These are phyloP conservation scores for Emergomyces africanus DNA, from an alignment of 2,329 filamentous ascomycete genomes.

Conservation along the genomic window DNA sequence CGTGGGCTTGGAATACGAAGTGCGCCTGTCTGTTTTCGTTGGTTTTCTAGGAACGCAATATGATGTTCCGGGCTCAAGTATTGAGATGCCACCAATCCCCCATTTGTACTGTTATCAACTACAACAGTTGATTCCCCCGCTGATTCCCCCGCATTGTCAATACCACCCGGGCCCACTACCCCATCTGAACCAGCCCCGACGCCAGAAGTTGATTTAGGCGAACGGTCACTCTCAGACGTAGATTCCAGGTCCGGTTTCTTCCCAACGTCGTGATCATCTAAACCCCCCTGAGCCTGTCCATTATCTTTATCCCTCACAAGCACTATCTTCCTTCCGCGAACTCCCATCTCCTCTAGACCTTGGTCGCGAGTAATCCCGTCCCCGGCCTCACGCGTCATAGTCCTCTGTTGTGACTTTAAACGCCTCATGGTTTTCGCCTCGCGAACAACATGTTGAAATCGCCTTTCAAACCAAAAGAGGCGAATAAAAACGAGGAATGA, in stretches of 20 bases:
- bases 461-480: slow-evolving; percentile 96
- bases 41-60: slow-evolving; percentile 76
- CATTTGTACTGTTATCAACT: slow-evolving; percentile 38
- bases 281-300: slow-evolving; percentile 17
- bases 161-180: too few species aligned
- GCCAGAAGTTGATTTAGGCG: neutral
- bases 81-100: slow-evolving; percentile 41
- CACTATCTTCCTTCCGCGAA: slow-evolving; percentile 26
- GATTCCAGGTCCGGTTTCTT: slow-evolving; percentile 15
- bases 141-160: neutral
- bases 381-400: slow-evolving; percentile 25
- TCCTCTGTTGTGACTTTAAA: slow-evolving; percentile 48
- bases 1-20: slow-evolving; percentile 83
- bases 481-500: slow-evolving; percentile 81
- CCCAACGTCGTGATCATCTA: slow-evolving; percentile 10
- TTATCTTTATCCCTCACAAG: slow-evolving; percentile 22
- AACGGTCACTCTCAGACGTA: slow-evolving; percentile 15
- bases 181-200: neutral
- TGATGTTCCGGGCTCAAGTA: slow-evolving; percentile 57
- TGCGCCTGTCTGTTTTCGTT: slow-evolving; percentile 61
- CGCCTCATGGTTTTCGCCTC: slow-evolving; percentile 57
- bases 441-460: slow-evolving; percentile 71
- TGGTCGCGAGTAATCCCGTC: slow-evolving; percentile 29
- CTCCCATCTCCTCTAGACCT: slow-evolving; percentile 24
- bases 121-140: neutral